Base-by-base conservation (phyloP, 2,329 filamentous ascomycete species). In the Berkeleyomyces rouxiae region DNA sequence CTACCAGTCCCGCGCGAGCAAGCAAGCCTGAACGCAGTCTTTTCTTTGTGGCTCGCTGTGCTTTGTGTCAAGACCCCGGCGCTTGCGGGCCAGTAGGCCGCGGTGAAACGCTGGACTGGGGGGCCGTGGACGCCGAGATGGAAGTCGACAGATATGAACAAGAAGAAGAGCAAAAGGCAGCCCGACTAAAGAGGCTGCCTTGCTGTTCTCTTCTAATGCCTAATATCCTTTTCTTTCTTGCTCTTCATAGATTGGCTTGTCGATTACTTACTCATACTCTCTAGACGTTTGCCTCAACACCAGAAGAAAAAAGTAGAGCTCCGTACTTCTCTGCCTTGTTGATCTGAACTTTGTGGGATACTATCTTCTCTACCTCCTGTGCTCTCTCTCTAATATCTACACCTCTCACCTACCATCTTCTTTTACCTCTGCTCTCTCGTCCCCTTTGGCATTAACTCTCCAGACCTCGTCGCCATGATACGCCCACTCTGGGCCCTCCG, bases 401-500 rank as follows among this genome's bases (percentile, higher is more conserved):
- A 10, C 5, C 7, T 36, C 16, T 3, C n/a, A 7, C 51, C 16
- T 31, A 31, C 31, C 43, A 39, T 60, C 33, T 40, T 43, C 39
- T 53, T 3, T 39, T 58, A 51, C n/a, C 23, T 58, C 31, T 47
- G 16, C 23, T 31, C 53, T 58, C 59, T 47, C 23, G 23, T 47
- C 46, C 36, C 43, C 37, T 16, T 58, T 10, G 43, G 57, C 6
- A 6, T n/a, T 11, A 2, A 49, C 39, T 61, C 63, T n/a, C 46
- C 33, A 55, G 33, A 16, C 36, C 10, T 16, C 44, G 42, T 39
- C 37, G 43, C 43, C 59, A 68, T 76, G 73, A 65, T 66, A 59
- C 68, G 67, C 64, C 63, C 67, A 61, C 68, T 68, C 64, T 66
- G 68, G 64, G 71, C 70, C 64, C 66, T 73, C 53, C 71, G 72